Percentiles rank a stretch among this genome's conserved stretches.
phyloP scores from a whole-genome alignment of 2,329 filamentous ascomycete genomes.

The Phialophora verrucosa region DNA sequence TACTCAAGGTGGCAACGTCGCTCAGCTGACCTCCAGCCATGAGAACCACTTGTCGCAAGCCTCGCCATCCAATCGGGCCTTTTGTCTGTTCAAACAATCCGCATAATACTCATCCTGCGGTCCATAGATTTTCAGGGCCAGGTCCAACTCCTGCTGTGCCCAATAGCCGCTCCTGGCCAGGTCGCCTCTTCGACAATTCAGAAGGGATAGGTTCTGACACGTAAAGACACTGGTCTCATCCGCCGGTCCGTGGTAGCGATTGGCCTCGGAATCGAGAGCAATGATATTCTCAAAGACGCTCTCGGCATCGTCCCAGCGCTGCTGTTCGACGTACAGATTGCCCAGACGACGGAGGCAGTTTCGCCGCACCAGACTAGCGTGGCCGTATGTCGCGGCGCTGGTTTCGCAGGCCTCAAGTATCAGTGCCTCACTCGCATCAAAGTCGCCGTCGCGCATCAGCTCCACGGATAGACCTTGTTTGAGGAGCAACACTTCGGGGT shows the following conservation, averaged over 20 bases:
- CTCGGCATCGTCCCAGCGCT: constrained; percentile 12
- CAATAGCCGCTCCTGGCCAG: constrained; percentile 8
- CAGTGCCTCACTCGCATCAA: constrained; percentile 1
- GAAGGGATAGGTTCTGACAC: constrained; percentile 17
- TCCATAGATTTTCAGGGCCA: constrained; percentile 12
- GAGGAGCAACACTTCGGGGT: constrained; percentile 8
- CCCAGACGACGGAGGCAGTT: constrained; percentile 15
- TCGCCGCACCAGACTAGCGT: constrained; percentile 3
- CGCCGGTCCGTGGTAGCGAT: not conserved
- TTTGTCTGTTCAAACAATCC: constrained; percentile 3
- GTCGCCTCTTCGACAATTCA: constrained; percentile 5
- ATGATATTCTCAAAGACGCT: constrained; percentile 4
- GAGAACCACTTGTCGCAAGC: constrained; percentile 10
- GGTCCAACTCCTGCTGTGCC: constrained; percentile 9
- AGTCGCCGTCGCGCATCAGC: constrained; percentile 11
- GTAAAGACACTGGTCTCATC: constrained; percentile 16
- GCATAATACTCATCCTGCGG: constrained; percentile 5
- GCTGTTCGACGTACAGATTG: constrained; percentile 15
- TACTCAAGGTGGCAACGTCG: not conserved
- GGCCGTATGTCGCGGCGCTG: not conserved
- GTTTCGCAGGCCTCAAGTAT: not conserved
- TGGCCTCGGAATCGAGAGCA: constrained; percentile 7
- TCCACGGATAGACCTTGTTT: constrained; percentile 7
- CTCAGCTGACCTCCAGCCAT: constrained; percentile 15
- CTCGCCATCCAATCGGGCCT: not conserved